Conservation (phyloP, 2,329 filamentous ascomycete species). For the Pseudogymnoascus sp. region DNA sequence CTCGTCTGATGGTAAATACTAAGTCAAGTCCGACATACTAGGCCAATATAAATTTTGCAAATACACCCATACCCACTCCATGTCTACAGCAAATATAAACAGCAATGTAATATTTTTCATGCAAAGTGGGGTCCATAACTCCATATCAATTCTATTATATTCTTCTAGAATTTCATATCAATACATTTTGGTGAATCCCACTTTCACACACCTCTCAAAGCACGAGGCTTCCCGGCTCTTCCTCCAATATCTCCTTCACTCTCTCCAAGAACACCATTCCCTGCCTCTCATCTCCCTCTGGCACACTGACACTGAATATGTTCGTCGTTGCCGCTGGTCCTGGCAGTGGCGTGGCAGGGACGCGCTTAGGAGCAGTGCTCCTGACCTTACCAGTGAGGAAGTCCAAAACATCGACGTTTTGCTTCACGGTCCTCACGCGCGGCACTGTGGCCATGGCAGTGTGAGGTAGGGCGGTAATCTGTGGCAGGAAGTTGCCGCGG, state of each 20-base stretch:
- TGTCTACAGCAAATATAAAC: neutral
- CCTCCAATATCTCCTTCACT: conserved; percentile 75
- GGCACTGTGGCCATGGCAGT: conserved; percentile 31
- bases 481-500: conserved; percentile 61
- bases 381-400: conserved; percentile 52
- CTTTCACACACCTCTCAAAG: conserved; percentile 34
- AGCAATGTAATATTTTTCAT: neutral
- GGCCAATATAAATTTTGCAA: neutral
- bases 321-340: conserved; percentile 55
- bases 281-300: conserved; percentile 71
- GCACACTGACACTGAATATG: conserved; percentile 74
- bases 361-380: conserved; percentile 26
- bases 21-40: neutral
- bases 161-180: conserved; percentile 1
- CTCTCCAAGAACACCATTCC: conserved; percentile 77
- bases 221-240: conserved; percentile 69
- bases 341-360: conserved; percentile 32
- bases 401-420: conserved; percentile 72
- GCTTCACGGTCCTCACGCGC: conserved; percentile 22
- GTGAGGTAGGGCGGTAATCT: conserved; percentile 55
- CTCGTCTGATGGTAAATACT: neutral
- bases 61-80: neutral
- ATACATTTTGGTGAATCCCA: neutral
- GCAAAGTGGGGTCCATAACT: neutral
- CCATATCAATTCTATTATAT: conserved; percentile 1